Percentiles rank a stretch among this genome's conserved stretches.
Conservation (phyloP, 257 asterid genomes). For the Linaria vulgaris region DNA sequence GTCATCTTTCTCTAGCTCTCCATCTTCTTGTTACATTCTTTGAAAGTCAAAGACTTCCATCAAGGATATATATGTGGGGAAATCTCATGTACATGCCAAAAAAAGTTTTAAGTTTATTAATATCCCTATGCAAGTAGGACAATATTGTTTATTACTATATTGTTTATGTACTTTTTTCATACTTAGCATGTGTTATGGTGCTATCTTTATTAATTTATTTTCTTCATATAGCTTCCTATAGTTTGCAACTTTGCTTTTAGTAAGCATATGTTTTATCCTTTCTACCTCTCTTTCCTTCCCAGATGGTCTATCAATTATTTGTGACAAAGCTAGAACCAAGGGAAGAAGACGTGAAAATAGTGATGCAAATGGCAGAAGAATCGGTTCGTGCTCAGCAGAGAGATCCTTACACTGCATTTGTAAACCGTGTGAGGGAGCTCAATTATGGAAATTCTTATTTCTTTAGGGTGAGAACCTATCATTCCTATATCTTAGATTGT, state of each 20-base stretch:
- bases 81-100: constrained; percentile 13
- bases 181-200: constrained; percentile 4
- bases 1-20: constrained; percentile 17
- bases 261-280: constrained; percentile 26
- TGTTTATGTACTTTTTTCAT: constrained; percentile 16
- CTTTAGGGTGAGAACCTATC: constrained; percentile 62
- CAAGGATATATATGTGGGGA: constrained; percentile 5
- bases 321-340: constrained; percentile 70
- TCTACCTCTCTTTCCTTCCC: constrained; percentile 28
- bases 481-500: constrained; percentile 12
- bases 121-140: constrained; percentile 17
- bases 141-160: constrained; percentile 4
- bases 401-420: constrained; percentile 86
- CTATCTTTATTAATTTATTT: neutral
- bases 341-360: constrained; percentile 87
- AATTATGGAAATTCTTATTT: constrained; percentile 93
- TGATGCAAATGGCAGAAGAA: constrained; percentile 99
- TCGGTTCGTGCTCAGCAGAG: constrained; percentile 94
- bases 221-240: neutral
- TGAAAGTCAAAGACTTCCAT: constrained; percentile 2
- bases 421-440: constrained; percentile 89
- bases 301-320: constrained; percentile 96
- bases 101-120: neutral
- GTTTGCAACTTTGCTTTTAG: neutral
- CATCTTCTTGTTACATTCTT: constrained; percentile 13